A percentile compares a stretch with the other conserved stretches of the same genome.
Evolutionary conservation across 352 stramenopile genomes (phyloP).

Genomic region (Pythium rhizo-oryzae): DNA sequence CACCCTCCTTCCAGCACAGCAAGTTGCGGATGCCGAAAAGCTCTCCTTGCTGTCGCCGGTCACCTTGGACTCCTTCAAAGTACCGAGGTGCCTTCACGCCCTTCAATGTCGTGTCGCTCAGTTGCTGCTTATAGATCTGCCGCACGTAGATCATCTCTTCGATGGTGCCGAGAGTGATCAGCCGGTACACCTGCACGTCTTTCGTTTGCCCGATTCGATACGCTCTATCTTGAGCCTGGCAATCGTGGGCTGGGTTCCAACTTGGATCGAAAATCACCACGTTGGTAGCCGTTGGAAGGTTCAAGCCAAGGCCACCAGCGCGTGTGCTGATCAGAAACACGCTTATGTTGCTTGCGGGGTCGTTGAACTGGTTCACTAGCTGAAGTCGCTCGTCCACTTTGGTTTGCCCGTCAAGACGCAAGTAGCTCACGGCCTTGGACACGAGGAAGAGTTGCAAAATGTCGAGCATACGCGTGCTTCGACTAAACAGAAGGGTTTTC

Average conservation of each 20-base stretch:
- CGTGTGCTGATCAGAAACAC: conserved; percentile 84
- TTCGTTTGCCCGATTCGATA: conserved; percentile 89
- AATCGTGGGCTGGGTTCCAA: conserved; percentile 89
- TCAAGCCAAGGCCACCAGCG: conserved; percentile 76
- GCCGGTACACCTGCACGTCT: conserved; percentile 81
- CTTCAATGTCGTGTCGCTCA: conserved; percentile 82
- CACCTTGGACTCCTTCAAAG: conserved; percentile 82
- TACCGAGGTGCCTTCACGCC: conserved; percentile 66
- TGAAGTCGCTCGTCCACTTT: conserved; percentile 75
- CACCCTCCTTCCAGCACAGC: conserved; percentile 72
- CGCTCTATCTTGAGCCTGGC: conserved; percentile 79
- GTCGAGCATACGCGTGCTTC: conserved; percentile 80
- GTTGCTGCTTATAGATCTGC: conserved; percentile 89
- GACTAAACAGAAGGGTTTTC: conserved; percentile 77
- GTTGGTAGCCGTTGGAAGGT: conserved; percentile 79
- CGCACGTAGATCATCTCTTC: conserved; percentile 91
- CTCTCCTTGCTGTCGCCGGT: conserved; percentile 70
- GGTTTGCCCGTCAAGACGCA: conserved; percentile 69
- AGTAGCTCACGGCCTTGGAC: conserved; percentile 60
- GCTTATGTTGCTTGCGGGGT: conserved; percentile 46
- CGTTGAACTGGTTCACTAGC: conserved; percentile 80
- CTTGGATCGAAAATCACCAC: conserved; percentile 89
- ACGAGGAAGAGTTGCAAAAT: conserved; percentile 82
- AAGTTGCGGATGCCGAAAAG: conserved; percentile 81
- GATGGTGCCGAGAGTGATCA: conserved; percentile 85